phyloP scores from a whole-genome alignment of 116 monocot species.

The Trichopus zeylanicus region DNA sequence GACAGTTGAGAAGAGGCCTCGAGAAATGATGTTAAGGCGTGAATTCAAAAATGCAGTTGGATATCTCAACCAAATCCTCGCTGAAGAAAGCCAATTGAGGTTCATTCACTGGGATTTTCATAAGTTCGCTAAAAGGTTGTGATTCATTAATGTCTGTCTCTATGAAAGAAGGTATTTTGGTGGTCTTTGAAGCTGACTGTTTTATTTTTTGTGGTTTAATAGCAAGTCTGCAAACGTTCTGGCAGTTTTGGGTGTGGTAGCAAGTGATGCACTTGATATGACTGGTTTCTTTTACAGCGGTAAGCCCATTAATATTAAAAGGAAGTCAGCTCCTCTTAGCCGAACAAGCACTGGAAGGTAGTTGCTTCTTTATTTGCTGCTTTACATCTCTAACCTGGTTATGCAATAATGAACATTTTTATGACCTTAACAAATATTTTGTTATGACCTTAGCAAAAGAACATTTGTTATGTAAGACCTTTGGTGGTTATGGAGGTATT shows the following conservation, averaged over 20 bases:
- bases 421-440: too few species aligned
- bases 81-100: conserved; percentile 74
- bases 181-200: conserved; percentile 7
- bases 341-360: conserved; percentile 62
- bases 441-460: background rate
- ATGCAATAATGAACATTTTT: too few species aligned
- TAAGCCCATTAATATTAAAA: conserved; percentile 45
- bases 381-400: too few species aligned
- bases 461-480: too few species aligned
- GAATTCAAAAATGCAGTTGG: conserved; percentile 90
- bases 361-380: background rate
- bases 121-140: conserved; percentile 97
- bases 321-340: conserved; percentile 29
- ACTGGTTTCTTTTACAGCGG: conserved; percentile 98
- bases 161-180: background rate
- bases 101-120: conserved; percentile 99
- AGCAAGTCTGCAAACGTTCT: conserved; percentile 98
- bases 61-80: conserved; percentile 89
- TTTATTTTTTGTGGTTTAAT: conserved; percentile 11
- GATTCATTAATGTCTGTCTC: conserved; percentile 1
- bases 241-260: conserved; percentile 86
- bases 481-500: background rate
- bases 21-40: conserved; percentile 98
- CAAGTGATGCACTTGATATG: conserved; percentile 90
- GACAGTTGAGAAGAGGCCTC: conserved; percentile 98